These are phyloP conservation scores for Gracilaria caudata DNA, from an alignment of 23 red algal species.

Conservation along the genomic window DNA sequence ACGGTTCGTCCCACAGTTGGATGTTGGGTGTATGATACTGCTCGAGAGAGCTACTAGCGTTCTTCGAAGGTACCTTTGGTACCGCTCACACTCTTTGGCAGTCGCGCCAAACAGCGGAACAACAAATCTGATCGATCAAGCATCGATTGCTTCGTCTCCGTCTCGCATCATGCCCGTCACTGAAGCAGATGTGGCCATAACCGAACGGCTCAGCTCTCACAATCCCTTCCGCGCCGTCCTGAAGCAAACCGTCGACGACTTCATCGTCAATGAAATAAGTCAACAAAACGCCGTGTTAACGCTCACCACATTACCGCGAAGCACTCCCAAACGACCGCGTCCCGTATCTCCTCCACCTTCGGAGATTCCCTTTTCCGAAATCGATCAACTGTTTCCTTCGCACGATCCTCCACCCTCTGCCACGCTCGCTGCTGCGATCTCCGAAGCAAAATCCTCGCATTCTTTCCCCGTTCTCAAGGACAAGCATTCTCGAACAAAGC, in stretches of 20 bases:
- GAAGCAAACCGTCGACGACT: constrained; percentile 79
- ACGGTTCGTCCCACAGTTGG: too few species aligned
- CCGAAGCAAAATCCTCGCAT: not conserved
- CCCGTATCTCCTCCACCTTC: not conserved
- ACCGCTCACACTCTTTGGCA: too few species aligned
- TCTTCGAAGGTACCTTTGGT: too few species aligned
- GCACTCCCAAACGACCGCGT: constrained; percentile 14
- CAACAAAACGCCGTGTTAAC: constrained; percentile 5
- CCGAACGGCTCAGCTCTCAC: constrained; percentile 61
- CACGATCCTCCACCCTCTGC: constrained; percentile 25
- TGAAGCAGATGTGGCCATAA: constrained; percentile 87
- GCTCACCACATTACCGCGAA: constrained; percentile 27
- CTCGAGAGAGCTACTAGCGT: too few species aligned
- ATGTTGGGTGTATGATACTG: too few species aligned
- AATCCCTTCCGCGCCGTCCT: constrained; percentile 70
- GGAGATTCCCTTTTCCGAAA: not conserved
- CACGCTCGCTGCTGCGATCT: constrained; percentile 9
- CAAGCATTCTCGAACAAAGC: constrained; percentile 42
- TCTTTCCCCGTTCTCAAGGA: constrained; percentile 51
- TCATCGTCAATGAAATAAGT: constrained; percentile 93
- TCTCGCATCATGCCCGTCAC: constrained; percentile 55
- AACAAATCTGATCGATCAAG: too few species aligned
- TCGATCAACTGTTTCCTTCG: not conserved
- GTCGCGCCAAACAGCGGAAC: too few species aligned
- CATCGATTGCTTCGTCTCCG: too few species aligned